These are phyloP conservation scores for Trichoderma harzianum DNA, from an alignment of 2,329 filamentous ascomycete species.

Conservation along the genomic window DNA sequence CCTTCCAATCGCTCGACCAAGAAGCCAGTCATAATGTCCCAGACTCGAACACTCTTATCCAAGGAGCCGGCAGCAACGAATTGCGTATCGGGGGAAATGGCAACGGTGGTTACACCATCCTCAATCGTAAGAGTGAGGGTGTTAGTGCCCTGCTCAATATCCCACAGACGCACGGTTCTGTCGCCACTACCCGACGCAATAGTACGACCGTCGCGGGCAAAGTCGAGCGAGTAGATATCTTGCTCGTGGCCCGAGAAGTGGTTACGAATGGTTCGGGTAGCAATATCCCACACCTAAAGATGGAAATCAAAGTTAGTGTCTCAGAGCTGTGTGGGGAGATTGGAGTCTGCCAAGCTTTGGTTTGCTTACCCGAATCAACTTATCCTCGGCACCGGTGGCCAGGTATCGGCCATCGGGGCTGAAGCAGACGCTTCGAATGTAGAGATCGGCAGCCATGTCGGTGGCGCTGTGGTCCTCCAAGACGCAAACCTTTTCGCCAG, in stretches of 20 bases:
- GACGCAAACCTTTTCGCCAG: slow-evolving; percentile 82
- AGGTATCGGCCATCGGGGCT: slow-evolving; percentile 92
- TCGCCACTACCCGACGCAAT: slow-evolving; percentile 96
- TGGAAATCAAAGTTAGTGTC: slow-evolving; percentile 19
- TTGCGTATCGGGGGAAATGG: slow-evolving; percentile 92
- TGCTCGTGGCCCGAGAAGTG: slow-evolving; percentile 97
- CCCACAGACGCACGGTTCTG: slow-evolving; percentile 91
- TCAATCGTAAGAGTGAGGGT: slow-evolving; percentile 87
- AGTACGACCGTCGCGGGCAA: slow-evolving; percentile 85
- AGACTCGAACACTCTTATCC: slow-evolving; percentile 96
- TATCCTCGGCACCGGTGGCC: slow-evolving; percentile 95
- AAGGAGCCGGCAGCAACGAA: slow-evolving; percentile 92
- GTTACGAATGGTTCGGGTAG: slow-evolving; percentile 76
- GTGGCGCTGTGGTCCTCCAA: slow-evolving; percentile 79
- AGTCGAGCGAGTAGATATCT: slow-evolving; percentile 96
- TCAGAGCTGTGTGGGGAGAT: not conserved
- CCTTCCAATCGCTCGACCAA: slow-evolving; percentile 90
- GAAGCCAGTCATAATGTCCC: slow-evolving; percentile 84
- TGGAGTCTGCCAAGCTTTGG: not conserved
- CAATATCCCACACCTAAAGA: slow-evolving; percentile 87
- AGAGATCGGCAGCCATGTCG: slow-evolving; percentile 85
- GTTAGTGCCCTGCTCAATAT: slow-evolving; percentile 80
- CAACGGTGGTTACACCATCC: slow-evolving; percentile 95
- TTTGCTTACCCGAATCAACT: slow-evolving; percentile 79
- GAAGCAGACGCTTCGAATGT: slow-evolving; percentile 98